Percentiles rank a stretch among this genome's conserved stretches.
Evolutionary conservation across 371 early-diverging fungal species (phyloP).

Genomic region (Syncephalastrum monosporum): DNA sequence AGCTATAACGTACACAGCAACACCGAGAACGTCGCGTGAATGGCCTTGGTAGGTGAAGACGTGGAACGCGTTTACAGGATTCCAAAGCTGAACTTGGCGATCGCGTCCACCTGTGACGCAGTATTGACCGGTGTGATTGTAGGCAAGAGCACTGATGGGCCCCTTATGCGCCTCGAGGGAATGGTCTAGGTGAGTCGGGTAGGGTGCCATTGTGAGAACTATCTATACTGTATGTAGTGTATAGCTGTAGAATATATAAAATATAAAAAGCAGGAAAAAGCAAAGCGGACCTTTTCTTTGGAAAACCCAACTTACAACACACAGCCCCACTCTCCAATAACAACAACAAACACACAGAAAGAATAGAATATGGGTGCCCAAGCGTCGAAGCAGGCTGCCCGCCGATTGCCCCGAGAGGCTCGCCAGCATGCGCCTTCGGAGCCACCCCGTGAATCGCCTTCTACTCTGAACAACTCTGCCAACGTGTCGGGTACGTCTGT

Average conservation of each 20-base stretch:
- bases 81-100: constrained; percentile 80
- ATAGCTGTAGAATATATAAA: too few species aligned
- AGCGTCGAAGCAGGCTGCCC: constrained; percentile 36
- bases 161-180: constrained; percentile 64
- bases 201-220: constrained; percentile 22
- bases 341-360: neutral
- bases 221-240: too few species aligned
- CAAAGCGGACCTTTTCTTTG: too few species aligned
- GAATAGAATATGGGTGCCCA: constrained; percentile 39
- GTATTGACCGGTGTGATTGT: constrained; percentile 72
- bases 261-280: neutral
- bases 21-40: constrained; percentile 81
- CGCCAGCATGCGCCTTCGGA: constrained; percentile 26
- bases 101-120: constrained; percentile 81
- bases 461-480: constrained; percentile 13
- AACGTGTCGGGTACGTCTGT: neutral
- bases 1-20: constrained; percentile 59
- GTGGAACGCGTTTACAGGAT: constrained; percentile 63
- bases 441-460: constrained; percentile 34
- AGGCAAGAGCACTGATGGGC: constrained; percentile 65
- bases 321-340: too few species aligned
- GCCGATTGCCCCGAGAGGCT: constrained; percentile 37
- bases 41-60: constrained; percentile 85
- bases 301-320: too few species aligned
- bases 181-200: constrained; percentile 36